These are phyloP conservation scores for Tricharina praecox DNA, from an alignment of 495 filamentous ascomycete species.

Conservation along the genomic window DNA sequence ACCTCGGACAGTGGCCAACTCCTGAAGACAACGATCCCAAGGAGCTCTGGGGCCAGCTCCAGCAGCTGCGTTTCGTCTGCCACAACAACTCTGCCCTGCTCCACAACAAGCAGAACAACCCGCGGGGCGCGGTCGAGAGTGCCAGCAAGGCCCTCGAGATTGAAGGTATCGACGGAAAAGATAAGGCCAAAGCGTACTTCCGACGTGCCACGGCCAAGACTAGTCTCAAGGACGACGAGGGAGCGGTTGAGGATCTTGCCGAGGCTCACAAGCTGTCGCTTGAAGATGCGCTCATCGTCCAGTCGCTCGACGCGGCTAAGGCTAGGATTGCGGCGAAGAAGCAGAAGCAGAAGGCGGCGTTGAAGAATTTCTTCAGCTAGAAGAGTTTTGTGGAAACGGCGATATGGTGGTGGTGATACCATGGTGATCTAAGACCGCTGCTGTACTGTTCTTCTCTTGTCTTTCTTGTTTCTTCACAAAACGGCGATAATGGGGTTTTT, in stretches of 20 bases:
- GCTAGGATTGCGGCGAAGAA: constrained; percentile 50
- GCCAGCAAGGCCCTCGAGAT: constrained; percentile 61
- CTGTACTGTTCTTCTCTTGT: background rate
- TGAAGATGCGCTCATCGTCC: constrained; percentile 53
- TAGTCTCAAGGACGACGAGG: constrained; percentile 71
- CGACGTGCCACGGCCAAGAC: constrained; percentile 58
- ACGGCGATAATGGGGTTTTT: too few relatives aligned
- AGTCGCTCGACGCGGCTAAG: constrained; percentile 61
- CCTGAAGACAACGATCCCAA: constrained; percentile 46
- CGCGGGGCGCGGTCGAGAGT: constrained; percentile 46
- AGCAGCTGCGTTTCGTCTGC: constrained; percentile 55
- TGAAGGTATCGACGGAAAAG: constrained; percentile 38
- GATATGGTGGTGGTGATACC: background rate
- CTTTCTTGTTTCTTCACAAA: background rate
- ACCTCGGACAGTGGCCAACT: constrained; percentile 74
- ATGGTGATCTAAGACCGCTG: background rate
- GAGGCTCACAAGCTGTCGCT: constrained; percentile 58
- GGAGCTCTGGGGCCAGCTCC: constrained; percentile 48
- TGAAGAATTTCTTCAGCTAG: constrained; percentile 64
- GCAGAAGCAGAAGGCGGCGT: constrained; percentile 76
- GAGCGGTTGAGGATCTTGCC: constrained; percentile 60
- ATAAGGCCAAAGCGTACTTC: constrained; percentile 78
- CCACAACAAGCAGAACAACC: constrained; percentile 60
- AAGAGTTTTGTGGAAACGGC: background rate
- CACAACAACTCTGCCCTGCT: constrained; percentile 66